Percentiles rank a stretch among this genome's conserved stretches.
phyloP scores from a whole-genome alignment of 176 grass and related monocot genomes.

The Musa acuminata region DNA sequence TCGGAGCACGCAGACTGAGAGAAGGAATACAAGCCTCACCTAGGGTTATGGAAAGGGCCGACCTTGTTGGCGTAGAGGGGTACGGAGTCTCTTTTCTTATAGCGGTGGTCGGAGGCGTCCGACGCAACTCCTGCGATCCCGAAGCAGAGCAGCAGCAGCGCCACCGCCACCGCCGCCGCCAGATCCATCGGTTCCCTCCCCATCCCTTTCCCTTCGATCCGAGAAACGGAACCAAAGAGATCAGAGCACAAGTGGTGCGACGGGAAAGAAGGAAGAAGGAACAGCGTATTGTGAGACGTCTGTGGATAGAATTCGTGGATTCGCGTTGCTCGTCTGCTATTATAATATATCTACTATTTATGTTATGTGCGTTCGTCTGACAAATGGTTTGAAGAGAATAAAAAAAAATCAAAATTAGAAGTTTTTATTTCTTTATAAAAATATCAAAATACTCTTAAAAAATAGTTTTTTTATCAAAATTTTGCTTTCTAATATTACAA shows the following conservation, averaged over 20 bases:
- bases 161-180: conserved; percentile 24
- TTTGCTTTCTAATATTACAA: too few species aligned
- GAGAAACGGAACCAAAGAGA: neutral
- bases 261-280: neutral
- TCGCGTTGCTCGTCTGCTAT: too few species aligned
- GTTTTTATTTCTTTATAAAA: too few species aligned
- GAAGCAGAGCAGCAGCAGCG: conserved; percentile 37
- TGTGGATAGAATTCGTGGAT: too few species aligned
- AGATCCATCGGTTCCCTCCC: conserved; percentile 32
- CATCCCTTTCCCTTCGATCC: conserved; percentile 30
- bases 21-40: conserved; percentile 39
- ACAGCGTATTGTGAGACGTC: too few species aligned
- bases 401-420: too few species aligned
- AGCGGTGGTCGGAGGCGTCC: conserved; percentile 78
- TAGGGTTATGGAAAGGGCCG: conserved; percentile 94
- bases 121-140: conserved; percentile 46
- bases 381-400: too few species aligned
- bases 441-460: too few species aligned
- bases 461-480: too few species aligned
- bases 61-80: conserved; percentile 94
- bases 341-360: too few species aligned
- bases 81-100: conserved; percentile 57
- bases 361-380: too few species aligned
- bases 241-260: neutral
- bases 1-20: neutral